Evolutionary conservation across 2,329 filamentous ascomycete species (phyloP).

Genomic region (Verticillium nubilum): DNA sequence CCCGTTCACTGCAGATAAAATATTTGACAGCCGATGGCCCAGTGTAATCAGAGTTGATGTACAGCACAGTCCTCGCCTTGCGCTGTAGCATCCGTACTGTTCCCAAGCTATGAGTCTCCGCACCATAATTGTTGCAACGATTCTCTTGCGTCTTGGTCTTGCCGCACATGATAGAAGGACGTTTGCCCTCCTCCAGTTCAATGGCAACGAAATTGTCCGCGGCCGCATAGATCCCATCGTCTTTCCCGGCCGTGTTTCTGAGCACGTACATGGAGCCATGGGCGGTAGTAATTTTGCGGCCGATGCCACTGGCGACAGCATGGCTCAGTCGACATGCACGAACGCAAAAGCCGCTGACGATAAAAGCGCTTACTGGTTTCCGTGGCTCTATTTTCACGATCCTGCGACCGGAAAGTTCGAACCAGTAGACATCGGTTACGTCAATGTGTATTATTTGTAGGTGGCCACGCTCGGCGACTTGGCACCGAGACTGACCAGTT

Average conservation of each 20-base stretch:
- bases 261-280: slow-evolving; percentile 66
- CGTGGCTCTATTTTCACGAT: slow-evolving; percentile 62
- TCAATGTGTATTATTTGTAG: slow-evolving; percentile 72
- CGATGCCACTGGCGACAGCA: slow-evolving; percentile 53
- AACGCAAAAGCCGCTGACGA: slow-evolving; percentile 64
- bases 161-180: slow-evolving; percentile 42
- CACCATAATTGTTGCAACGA: not conserved
- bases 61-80: not conserved
- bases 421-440: slow-evolving; percentile 65
- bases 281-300: slow-evolving; percentile 64
- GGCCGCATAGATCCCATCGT: slow-evolving; percentile 65
- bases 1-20: not conserved
- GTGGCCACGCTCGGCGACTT: slow-evolving; percentile 12
- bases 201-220: slow-evolving; percentile 56
- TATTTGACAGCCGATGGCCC: not conserved
- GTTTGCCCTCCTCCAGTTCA: slow-evolving; percentile 67
- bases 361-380: slow-evolving; percentile 73
- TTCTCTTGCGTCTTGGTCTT: not conserved
- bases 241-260: slow-evolving; percentile 49
- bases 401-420: slow-evolving; percentile 57
- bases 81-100: not conserved
- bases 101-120: not conserved
- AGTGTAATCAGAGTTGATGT: not conserved
- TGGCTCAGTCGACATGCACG: slow-evolving; percentile 60
- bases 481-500: slow-evolving; percentile 6